phyloP scores from a whole-genome alignment of 2,329 filamentous ascomycete genomes.

The Colletotrichum godetiae region DNA sequence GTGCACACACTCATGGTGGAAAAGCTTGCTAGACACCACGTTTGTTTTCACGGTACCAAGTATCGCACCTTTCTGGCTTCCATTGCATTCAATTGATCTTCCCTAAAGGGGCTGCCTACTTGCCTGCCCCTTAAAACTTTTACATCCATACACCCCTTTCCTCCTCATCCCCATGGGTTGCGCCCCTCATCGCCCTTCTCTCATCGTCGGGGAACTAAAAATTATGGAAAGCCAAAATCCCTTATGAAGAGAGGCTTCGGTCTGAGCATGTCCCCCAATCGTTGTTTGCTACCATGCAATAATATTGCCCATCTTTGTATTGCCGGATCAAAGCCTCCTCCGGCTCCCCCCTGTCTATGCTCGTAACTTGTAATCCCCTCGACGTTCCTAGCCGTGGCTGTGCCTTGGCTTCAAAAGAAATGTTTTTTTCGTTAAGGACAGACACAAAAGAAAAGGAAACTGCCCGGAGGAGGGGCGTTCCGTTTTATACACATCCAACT shows the following conservation, averaged over 20 bases:
- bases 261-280: slow-evolving; percentile 19
- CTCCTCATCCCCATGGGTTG: not conserved
- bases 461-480: slow-evolving; percentile 10
- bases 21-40: not conserved
- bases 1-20: not conserved
- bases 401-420: slow-evolving; percentile 20
- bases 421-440: slow-evolving; percentile 30
- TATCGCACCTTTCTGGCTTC: slow-evolving; percentile 7
- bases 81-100: slow-evolving; percentile 31
- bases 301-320: slow-evolving; percentile 36
- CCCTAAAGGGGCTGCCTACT: slow-evolving; percentile 23
- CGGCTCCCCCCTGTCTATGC: slow-evolving; percentile 36
- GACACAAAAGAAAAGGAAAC: slow-evolving; percentile 34
- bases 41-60: not conserved
- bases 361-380: slow-evolving; percentile 33
- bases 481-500: slow-evolving; percentile 35
- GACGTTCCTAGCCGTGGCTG: slow-evolving; percentile 4
- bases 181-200: slow-evolving; percentile 1
- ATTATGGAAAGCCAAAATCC: slow-evolving; percentile 32
- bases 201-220: slow-evolving; percentile 32
- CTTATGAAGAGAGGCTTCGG: slow-evolving; percentile 20
- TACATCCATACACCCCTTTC: not conserved
- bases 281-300: slow-evolving; percentile 28
- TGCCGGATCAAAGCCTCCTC: slow-evolving; percentile 31
- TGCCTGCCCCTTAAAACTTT: slow-evolving; percentile 30